These are phyloP conservation scores for Gentiana macrophylla DNA, from an alignment of 257 asterid genomes.

Conservation along the genomic window DNA sequence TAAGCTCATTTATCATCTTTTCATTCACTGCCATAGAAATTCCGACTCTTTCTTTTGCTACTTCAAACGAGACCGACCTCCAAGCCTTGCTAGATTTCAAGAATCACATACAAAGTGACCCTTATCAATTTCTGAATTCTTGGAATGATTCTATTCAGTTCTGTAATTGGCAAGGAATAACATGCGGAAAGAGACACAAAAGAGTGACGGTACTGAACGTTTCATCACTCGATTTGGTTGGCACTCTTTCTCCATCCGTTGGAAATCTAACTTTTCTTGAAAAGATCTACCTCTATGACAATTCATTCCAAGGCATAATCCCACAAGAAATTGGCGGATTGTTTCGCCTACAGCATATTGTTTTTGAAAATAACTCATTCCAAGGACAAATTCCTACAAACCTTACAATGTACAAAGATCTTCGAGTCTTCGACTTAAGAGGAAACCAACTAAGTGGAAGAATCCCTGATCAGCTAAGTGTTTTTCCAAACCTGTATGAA, in stretches of 20 bases:
- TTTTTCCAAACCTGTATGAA: conserved; percentile 4
- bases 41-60: too few species aligned
- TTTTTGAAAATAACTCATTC: background rate
- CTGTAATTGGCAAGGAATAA: conserved; percentile 3
- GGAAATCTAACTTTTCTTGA: too few species aligned
- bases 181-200: background rate
- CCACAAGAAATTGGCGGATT: background rate
- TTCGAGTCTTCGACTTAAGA: conserved; percentile 1
- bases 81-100: too few species aligned
- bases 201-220: background rate
- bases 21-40: too few species aligned
- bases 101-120: too few species aligned
- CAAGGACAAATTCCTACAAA: background rate
- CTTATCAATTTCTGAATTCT: too few species aligned
- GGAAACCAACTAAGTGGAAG: background rate
- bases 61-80: too few species aligned
- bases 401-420: background rate
- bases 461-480: background rate
- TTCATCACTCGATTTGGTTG: background rate
- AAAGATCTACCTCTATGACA: background rate
- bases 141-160: background rate
- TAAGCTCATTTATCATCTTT: too few species aligned
- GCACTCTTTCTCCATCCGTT: too few species aligned
- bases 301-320: conserved; percentile 1
- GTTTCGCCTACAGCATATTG: conserved; percentile 2